Percentiles rank a stretch among this genome's conserved stretches.
phyloP scores from a whole-genome alignment of 352 stramenopile genomes.

The Phytophthora tubulina region DNA sequence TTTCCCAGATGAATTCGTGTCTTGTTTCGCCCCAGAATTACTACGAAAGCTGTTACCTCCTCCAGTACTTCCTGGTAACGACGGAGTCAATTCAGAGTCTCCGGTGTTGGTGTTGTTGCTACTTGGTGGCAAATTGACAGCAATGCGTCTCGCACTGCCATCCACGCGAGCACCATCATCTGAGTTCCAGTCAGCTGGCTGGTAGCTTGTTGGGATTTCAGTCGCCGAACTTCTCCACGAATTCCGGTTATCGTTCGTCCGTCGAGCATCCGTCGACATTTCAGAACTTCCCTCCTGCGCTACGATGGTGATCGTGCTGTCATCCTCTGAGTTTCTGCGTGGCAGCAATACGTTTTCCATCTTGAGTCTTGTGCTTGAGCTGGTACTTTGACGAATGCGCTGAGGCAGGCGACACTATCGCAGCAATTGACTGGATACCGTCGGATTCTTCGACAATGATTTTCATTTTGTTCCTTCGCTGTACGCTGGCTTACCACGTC shows the following conservation, averaged over 20 bases:
- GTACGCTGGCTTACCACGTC: constrained; percentile 7
- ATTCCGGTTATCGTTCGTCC: background rate
- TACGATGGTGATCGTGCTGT: constrained; percentile 32
- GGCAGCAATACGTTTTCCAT: constrained; percentile 24
- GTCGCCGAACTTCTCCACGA: constrained; percentile 10
- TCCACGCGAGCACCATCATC: constrained; percentile 34
- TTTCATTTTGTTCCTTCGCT: constrained; percentile 35
- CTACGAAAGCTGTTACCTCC: constrained; percentile 39
- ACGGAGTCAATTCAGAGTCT: constrained; percentile 4
- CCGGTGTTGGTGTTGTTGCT: background rate
- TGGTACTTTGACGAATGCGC: constrained; percentile 27
- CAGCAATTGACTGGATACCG: constrained; percentile 24
- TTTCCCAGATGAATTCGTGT: constrained; percentile 15
- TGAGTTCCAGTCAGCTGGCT: constrained; percentile 33
- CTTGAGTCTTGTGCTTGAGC: constrained; percentile 16
- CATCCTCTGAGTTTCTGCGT: constrained; percentile 6
- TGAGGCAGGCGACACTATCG: background rate
- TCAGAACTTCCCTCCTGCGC: constrained; percentile 9
- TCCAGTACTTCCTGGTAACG: constrained; percentile 12
- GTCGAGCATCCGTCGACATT: background rate
- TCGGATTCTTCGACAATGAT: constrained; percentile 13
- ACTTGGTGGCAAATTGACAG: constrained; percentile 25
- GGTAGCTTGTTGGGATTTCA: constrained; percentile 25
- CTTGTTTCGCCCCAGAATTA: constrained; percentile 24
- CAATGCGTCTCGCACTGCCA: constrained; percentile 38